Evolutionary conservation across 371 early-diverging fungal species (phyloP).

Genomic region (Mortierella polycephala): DNA sequence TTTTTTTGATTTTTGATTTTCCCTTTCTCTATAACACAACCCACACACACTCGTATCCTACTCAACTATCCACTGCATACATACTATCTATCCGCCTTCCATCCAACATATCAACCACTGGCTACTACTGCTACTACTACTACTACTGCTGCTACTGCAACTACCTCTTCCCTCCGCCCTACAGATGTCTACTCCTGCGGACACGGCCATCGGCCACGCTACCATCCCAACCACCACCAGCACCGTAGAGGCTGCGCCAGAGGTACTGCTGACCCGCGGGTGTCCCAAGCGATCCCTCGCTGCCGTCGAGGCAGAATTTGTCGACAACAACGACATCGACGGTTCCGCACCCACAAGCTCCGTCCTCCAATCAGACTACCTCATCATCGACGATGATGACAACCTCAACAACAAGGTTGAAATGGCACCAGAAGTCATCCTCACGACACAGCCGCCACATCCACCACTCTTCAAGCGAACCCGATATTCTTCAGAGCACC

Average conservation of each 20-base stretch:
- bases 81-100: too few species aligned
- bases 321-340: slow-evolving; percentile 44
- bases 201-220: slow-evolving; percentile 5
- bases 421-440: slow-evolving; percentile 6
- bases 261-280: slow-evolving; percentile 20
- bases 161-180: neutral
- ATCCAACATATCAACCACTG: too few species aligned
- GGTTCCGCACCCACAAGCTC: slow-evolving; percentile 40
- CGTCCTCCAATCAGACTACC: slow-evolving; percentile 28
- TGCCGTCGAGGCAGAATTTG: slow-evolving; percentile 34
- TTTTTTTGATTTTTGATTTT: slow-evolving; percentile 2
- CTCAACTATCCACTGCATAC: too few species aligned
- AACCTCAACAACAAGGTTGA: slow-evolving; percentile 29
- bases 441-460: neutral
- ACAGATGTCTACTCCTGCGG: neutral
- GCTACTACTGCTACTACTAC: too few species aligned
- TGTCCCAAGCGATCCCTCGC: slow-evolving; percentile 31
- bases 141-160: too few species aligned
- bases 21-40: neutral
- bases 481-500: slow-evolving; percentile 9
- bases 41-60: too few species aligned
- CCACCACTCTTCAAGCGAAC: slow-evolving; percentile 14
- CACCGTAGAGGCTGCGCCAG: slow-evolving; percentile 24
- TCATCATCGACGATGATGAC: slow-evolving; percentile 35
- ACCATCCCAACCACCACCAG: slow-evolving; percentile 15